Conservation (phyloP, 768 basidiomycete genomes). For the Paxillus rubicundulus region DNA sequence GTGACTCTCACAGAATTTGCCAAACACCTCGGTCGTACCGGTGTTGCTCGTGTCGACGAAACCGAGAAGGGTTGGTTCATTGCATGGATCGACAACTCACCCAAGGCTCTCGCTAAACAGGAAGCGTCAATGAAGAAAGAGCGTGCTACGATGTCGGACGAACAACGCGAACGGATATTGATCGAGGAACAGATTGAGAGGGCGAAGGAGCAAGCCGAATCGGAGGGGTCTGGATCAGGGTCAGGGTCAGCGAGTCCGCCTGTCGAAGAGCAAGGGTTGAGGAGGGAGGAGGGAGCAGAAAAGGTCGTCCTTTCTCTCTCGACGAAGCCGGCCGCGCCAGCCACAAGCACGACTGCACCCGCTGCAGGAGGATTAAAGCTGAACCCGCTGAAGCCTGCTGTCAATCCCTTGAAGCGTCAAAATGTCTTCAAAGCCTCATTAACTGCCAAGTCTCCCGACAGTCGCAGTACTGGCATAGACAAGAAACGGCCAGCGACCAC, state of each 20-base stretch:
- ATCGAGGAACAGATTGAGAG: constrained; percentile 94
- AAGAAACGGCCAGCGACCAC: constrained; percentile 61
- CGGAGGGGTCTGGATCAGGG: constrained; percentile 24
- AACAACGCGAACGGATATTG: constrained; percentile 86
- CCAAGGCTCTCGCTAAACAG: constrained; percentile 87
- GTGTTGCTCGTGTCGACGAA: constrained; percentile 91
- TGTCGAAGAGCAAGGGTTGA: constrained; percentile 54
- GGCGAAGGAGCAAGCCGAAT: constrained; percentile 54
- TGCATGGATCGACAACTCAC: constrained; percentile 95
- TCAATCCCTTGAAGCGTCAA: constrained; percentile 68
- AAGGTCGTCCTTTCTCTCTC: constrained; percentile 76
- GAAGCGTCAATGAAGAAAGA: constrained; percentile 92
- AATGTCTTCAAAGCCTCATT: constrained; percentile 67
- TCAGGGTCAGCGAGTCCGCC: constrained; percentile 37
- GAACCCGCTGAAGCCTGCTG: constrained; percentile 43
- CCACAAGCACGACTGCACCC: constrained; percentile 31
- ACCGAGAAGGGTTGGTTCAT: constrained; percentile 99
- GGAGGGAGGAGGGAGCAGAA: constrained; percentile 68
- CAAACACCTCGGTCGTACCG: constrained; percentile 82
- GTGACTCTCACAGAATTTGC: constrained; percentile 95
- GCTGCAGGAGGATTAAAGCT: constrained; percentile 50
- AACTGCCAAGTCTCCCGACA: constrained; percentile 29
- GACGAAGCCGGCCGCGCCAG: constrained; percentile 44
- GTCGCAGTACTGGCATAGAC: constrained; percentile 39
- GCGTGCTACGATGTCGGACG: constrained; percentile 85